phyloP scores from a whole-genome alignment of 192 early-diverging fungal genomes.

The Rhizophagus sp. region DNA sequence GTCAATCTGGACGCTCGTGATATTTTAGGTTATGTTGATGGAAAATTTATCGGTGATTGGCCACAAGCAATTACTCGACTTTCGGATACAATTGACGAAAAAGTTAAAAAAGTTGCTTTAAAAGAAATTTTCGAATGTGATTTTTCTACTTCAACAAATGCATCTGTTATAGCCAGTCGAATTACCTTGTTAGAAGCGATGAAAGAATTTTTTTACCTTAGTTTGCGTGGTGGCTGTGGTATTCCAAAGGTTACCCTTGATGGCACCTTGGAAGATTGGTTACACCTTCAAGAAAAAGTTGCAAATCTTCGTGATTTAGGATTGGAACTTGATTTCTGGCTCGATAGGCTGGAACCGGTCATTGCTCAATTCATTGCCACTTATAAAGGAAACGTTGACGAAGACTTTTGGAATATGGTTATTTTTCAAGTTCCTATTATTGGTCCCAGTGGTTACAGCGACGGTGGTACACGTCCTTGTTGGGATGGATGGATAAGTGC shows the following conservation, averaged over 20 bases:
- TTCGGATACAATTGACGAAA: neutral
- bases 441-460: too few species aligned
- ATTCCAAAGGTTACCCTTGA: slow-evolving; percentile 29
- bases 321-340: slow-evolving; percentile 28
- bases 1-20: neutral
- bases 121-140: slow-evolving; percentile 16
- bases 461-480: neutral
- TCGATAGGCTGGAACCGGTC: slow-evolving; percentile 25
- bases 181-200: slow-evolving; percentile 22
- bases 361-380: slow-evolving; percentile 9
- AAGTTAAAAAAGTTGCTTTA: slow-evolving; percentile 16
- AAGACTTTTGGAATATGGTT: slow-evolving; percentile 20
- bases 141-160: slow-evolving; percentile 21
- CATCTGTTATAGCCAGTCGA: slow-evolving; percentile 12
- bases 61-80: neutral
- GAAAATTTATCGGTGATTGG: slow-evolving; percentile 8
- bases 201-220: slow-evolving; percentile 21
- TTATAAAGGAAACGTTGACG: slow-evolving; percentile 25
- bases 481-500: slow-evolving; percentile 19
- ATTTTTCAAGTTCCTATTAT: neutral
- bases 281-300: slow-evolving; percentile 24
- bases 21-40: neutral
- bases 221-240: slow-evolving; percentile 5
- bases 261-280: slow-evolving; percentile 19
- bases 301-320: slow-evolving; percentile 20